Percentiles rank a stretch among this genome's conserved stretches.
Conservation (phyloP, 2,329 filamentous ascomycete genomes). For the Diaporthe sp. region DNA sequence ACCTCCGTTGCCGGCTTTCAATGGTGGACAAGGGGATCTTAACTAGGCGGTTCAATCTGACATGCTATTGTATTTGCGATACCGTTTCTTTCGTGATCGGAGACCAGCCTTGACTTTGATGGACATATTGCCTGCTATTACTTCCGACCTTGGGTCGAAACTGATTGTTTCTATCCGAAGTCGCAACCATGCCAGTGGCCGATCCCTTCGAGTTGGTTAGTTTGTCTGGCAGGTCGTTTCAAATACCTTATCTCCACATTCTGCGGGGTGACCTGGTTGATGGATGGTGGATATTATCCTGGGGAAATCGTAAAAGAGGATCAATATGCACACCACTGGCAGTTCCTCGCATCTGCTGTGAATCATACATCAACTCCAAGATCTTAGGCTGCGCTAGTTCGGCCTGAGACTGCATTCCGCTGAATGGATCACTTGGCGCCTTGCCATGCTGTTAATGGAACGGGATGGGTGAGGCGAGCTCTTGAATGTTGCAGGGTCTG, state of each 20-base stretch:
- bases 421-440: background rate
- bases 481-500: background rate
- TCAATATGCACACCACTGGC: no score
- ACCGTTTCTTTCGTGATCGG: background rate
- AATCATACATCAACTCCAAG: background rate
- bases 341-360: background rate
- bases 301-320: background rate
- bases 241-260: background rate
- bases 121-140: background rate
- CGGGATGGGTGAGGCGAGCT: background rate
- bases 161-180: background rate
- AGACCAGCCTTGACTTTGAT: background rate
- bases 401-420: no score
- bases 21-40: background rate
- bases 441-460: background rate
- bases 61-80: rapidly evolving
- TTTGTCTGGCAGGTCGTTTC: background rate
- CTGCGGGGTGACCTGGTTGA: background rate
- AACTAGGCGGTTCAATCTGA: background rate
- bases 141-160: no score
- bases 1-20: background rate
- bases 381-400: background rate
- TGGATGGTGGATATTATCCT: background rate
- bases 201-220: no score
- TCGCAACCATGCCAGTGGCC: background rate